Conservation (phyloP, 805 yeast species). For the Metschnikowia baotianmanensis region DNA sequence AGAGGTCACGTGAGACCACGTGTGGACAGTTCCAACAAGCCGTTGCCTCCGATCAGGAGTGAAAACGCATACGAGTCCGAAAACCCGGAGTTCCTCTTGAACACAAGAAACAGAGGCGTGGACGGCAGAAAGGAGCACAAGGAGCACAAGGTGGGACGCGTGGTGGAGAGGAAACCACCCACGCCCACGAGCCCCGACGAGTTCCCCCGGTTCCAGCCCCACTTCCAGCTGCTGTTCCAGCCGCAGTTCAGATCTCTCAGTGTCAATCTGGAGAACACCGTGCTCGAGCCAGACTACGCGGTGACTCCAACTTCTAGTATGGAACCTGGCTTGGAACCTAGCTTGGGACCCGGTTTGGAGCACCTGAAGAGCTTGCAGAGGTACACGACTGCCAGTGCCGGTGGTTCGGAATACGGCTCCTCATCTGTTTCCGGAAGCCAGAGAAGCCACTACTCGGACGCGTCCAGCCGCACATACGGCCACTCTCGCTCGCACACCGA, state of each 20-base stretch:
- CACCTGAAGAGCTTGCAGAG: no score
- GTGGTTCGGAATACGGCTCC: no score
- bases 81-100: background rate
- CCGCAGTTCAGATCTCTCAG: background rate
- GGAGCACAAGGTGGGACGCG: no score
- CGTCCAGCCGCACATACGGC: slow-evolving; percentile 1
- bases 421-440: background rate
- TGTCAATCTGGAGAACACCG: background rate
- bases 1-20: no score
- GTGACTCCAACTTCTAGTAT: no score
- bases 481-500: background rate
- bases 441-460: background rate
- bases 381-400: no score
- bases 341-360: no score
- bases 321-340: no score
- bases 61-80: background rate
- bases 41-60: background rate
- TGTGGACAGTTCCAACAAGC: background rate
- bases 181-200: background rate
- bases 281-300: background rate
- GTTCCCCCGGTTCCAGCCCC: slow-evolving; percentile 3
- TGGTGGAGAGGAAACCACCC: no score
- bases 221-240: slow-evolving; percentile 3
- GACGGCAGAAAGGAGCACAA: no score
- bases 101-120: background rate